Percentiles rank a stretch among this genome's conserved stretches.
Evolutionary conservation across 306 rosid species (phyloP).

Genomic region (Prunus fruticosa): DNA sequence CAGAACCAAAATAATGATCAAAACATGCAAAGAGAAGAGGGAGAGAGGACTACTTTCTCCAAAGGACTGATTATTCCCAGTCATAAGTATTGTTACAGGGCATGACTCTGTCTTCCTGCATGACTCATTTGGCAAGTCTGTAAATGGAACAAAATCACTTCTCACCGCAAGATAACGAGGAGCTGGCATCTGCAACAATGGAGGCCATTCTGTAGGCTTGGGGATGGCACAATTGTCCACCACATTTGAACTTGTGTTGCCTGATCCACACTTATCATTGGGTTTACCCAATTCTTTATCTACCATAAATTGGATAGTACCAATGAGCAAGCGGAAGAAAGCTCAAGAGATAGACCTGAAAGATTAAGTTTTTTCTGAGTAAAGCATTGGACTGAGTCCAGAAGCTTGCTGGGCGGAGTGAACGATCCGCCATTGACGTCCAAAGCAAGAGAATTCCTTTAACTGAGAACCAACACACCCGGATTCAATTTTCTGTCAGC

Average conservation of each 20-base stretch:
- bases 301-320: no score
- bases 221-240: no score
- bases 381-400: conserved; percentile 31
- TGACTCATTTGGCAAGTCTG: conserved; percentile 15
- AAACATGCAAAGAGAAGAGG: not conserved
- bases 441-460: not conserved
- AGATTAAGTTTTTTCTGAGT: conserved; percentile 73
- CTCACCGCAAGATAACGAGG: no score
- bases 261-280: no score
- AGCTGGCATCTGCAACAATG: no score
- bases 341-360: no score
- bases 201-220: no score
- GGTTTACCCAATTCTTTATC: no score
- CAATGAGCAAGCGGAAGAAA: no score
- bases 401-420: conserved; percentile 23
- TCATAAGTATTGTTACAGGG: not conserved
- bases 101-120: not conserved
- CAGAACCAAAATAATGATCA: not conserved
- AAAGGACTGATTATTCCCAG: not conserved
- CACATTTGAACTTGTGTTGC: no score
- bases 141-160: no score
- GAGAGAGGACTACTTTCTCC: not conserved
- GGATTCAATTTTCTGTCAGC: not conserved
- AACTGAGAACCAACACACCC: not conserved
- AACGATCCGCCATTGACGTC: conserved; percentile 37